phyloP scores from a whole-genome alignment of 495 filamentous ascomycete species.

The Articulospora tetracladia region DNA sequence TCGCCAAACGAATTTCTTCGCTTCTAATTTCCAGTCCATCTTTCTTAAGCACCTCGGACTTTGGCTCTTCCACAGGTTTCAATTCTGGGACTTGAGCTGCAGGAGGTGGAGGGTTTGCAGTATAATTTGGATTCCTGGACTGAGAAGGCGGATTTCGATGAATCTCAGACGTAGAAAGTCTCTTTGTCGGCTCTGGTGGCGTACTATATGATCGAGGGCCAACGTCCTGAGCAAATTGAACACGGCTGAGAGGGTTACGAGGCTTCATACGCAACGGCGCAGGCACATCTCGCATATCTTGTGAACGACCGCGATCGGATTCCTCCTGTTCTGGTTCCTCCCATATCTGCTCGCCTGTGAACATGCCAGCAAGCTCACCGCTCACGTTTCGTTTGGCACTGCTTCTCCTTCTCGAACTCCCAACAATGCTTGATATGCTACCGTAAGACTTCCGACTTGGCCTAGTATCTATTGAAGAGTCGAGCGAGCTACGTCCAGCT shows the following conservation, averaged over 20 bases:
- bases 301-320: constrained; percentile 16
- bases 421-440: constrained; percentile 12
- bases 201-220: constrained; percentile 39
- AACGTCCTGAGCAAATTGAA: constrained; percentile 33
- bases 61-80: constrained; percentile 3
- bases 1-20: constrained; percentile 84
- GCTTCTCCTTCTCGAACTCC: constrained; percentile 12
- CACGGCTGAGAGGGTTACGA: constrained; percentile 55
- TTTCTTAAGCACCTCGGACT: constrained; percentile 38
- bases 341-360: constrained; percentile 80
- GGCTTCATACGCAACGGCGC: constrained; percentile 49
- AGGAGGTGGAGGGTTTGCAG: constrained; percentile 50
- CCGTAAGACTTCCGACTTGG: constrained; percentile 21
- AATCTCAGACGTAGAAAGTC: constrained; percentile 65
- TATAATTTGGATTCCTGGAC: constrained; percentile 70
- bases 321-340: constrained; percentile 63
- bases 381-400: constrained; percentile 52
- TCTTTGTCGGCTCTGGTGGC: constrained; percentile 44
- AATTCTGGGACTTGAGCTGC: constrained; percentile 13
- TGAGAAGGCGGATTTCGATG: constrained; percentile 75
- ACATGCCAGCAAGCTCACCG: constrained; percentile 51
- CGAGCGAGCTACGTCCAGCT: constrained; percentile 3
- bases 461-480: constrained; percentile 8
- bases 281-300: constrained; percentile 37
- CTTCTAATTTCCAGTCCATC: constrained; percentile 77